Evolutionary conservation across 2,329 filamentous ascomycete species (phyloP).

Genomic region (Aspergillus sojae): DNA sequence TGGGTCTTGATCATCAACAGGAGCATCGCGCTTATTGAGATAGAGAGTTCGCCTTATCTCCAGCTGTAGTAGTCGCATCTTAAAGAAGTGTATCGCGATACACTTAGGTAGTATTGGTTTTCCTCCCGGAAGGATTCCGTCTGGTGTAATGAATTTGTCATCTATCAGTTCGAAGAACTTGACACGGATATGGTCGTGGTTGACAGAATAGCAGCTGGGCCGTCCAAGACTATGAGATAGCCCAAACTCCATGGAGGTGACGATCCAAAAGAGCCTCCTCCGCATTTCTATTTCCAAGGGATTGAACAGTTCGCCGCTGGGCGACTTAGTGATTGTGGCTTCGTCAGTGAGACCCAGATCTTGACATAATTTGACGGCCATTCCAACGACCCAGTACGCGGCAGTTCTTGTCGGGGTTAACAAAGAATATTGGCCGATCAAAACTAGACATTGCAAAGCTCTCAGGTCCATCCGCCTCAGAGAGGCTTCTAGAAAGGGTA

Average conservation of each 20-base stretch:
- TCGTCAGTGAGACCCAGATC: conserved; percentile 87
- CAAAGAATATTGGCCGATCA: conserved; percentile 90
- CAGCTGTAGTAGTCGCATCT: conserved; percentile 83
- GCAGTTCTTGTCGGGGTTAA: conserved; percentile 89
- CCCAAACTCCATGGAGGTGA: conserved; percentile 85
- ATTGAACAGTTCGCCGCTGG: conserved; percentile 63
- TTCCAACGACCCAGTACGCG: conserved; percentile 88
- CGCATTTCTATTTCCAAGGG: conserved; percentile 85
- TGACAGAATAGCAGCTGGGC: conserved; percentile 80
- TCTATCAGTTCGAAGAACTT: conserved; percentile 80
- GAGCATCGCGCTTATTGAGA: conserved; percentile 76
- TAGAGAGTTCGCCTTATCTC: conserved; percentile 88
- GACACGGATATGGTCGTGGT: conserved; percentile 81
- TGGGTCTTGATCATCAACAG: conserved; percentile 76
- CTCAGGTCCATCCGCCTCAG: conserved; percentile 86
- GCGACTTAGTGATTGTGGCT: conserved; percentile 73
- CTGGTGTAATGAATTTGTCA: conserved; percentile 78
- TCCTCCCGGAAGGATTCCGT: conserved; percentile 71
- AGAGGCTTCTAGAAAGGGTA: conserved; percentile 80
- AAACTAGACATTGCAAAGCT: conserved; percentile 83
- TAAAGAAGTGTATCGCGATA: conserved; percentile 89
- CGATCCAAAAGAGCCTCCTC: conserved; percentile 82
- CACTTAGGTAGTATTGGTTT: conserved; percentile 80
- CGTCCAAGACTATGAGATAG: conserved; percentile 86
- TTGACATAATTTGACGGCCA: conserved; percentile 85